Evolutionary conservation across 2,329 filamentous ascomycete species (phyloP), one percentile per base, ranked within the genome.

Genomic region (Cladobotryum protrusum): DNA sequence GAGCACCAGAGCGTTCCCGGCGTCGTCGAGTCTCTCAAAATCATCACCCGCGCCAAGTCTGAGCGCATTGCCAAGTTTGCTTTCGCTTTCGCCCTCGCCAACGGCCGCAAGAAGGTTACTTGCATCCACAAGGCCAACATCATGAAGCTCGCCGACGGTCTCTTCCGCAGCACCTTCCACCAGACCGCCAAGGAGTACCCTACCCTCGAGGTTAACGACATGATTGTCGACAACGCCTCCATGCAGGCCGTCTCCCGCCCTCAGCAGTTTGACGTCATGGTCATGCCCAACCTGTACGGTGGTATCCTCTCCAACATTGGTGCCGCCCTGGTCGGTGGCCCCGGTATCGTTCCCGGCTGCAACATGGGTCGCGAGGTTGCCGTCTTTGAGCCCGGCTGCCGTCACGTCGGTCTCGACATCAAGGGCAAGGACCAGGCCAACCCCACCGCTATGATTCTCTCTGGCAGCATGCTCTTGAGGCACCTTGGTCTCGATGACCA

Each of bases 71-170:
- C 92, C 76, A 96, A 96, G 76, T 99, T 99, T 68, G 93, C 93
- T 59, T 97, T 97, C 72, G 86, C 87, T 68, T 99, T 99, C 67
- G 93, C 93, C 52, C 86, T 97, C 52, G 93, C 93, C 73, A 99
- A 99, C 82, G 92, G 95, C 82, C 85, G 93, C 70, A 92, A 95
- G 81, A 97, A 97, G 87, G 89, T 99, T 52, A 97, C 93, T 60
- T 96, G 92, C 78, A 97, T 99, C 69, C 93, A 99, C 86, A 99
- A 99, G 83, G 93, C 93, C 75, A 99, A 99, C 82, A 99, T 99
- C 78, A 99, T 99, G 93, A 99, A 99, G 83, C 82, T 99, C 53
- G 92, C 91, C 70, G 93, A 99, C 63, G 93, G 93, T 74, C 87
- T 99, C 51, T 99, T 99, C 89, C 87, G 93, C 71, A 92, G 85